Evolutionary conservation across 2,329 filamentous ascomycete genomes (phyloP), one percentile per base, ranked within the genome.

Genomic region (Camillea tinctor): DNA sequence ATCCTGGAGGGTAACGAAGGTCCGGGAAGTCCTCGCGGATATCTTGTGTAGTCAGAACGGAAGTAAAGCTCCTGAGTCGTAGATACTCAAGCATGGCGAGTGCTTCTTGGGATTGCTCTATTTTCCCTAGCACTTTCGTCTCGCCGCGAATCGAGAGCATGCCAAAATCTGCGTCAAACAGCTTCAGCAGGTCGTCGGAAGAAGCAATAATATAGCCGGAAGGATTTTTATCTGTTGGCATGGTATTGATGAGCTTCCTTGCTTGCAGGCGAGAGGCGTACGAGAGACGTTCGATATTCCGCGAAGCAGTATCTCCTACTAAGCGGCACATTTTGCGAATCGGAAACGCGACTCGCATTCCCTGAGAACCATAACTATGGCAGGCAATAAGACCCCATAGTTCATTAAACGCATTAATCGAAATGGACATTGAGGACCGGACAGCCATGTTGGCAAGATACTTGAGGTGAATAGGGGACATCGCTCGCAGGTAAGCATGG

Each of bases 341-440:
- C 0, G 93, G 92, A 69, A 97, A 97, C 0, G 91, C 91, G 0
- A 97, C 92, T n/a, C 93, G 84, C 91, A 95, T 96, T 3, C 92
- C 92, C 51, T 83, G 84, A 1, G 74, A 60, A 0, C 90, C 92
- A 68, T 96, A 96, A 0, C 89, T 86, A 71, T 97, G 93, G 62
- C 92, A 96, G 1, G 92, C 88, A 49, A 97, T 92, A 24, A 97
- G 77, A 0, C 93, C 93, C 93, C 93, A 97, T 0, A 97, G 77
- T 67, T 96, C 90, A 66, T 85, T 82, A 68, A 96, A 95, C 0
- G 91, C 91, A 64, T 92, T 95, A 70, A 97, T 91, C 1, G 92
- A 96, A 62, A 97, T 93, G 0, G 92, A 96, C 92, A 97, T 97
- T 64, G 92, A 96, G 0, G 92, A 92, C n/a, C 92, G 87, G 0